Percentiles rank a stretch among this genome's conserved stretches.
phyloP scores from a whole-genome alignment of 768 basidiomycete genomes.

The Boletus tomentosulus region DNA sequence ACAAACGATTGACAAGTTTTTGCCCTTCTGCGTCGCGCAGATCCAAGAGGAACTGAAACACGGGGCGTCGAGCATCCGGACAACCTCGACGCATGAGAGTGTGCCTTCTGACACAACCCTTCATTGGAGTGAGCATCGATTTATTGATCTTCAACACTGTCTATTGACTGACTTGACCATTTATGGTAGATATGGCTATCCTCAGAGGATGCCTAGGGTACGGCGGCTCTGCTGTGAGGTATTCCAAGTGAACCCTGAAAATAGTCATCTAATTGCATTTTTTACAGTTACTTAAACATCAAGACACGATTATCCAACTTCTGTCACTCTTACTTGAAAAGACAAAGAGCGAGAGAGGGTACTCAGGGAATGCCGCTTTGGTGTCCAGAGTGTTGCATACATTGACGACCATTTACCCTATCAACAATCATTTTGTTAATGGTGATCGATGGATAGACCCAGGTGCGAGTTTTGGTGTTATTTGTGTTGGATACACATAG shows the following conservation, averaged over 20 bases:
- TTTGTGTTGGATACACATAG: conserved; percentile 4
- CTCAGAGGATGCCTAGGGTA: conserved; percentile 79
- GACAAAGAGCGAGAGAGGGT: conserved; percentile 86
- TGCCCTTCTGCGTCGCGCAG: conserved; percentile 70
- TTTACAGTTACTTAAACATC: conserved; percentile 66
- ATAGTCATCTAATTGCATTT: neutral
- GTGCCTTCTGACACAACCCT: conserved; percentile 84
- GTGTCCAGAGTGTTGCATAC: conserved; percentile 74
- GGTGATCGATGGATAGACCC: conserved; percentile 72
- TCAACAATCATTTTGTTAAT: conserved; percentile 80
- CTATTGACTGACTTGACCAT: conserved; percentile 1
- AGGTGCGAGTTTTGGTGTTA: conserved; percentile 41
- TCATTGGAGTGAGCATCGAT: conserved; percentile 74
- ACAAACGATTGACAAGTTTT: conserved; percentile 74
- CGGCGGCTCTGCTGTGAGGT: conserved; percentile 57
- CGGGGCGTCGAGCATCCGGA: conserved; percentile 83
- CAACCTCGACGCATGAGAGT: conserved; percentile 69
- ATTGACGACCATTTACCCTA: conserved; percentile 69
- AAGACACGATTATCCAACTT: conserved; percentile 57
- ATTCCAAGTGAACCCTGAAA: neutral
- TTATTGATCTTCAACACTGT: neutral
- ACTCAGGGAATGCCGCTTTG: conserved; percentile 72
- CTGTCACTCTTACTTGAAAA: conserved; percentile 66
- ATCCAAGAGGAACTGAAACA: conserved; percentile 84
- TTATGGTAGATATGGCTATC: conserved; percentile 64